phyloP scores from a whole-genome alignment of 2,329 filamentous ascomycete genomes.

The Aspergillus brunneoviolaceus region DNA sequence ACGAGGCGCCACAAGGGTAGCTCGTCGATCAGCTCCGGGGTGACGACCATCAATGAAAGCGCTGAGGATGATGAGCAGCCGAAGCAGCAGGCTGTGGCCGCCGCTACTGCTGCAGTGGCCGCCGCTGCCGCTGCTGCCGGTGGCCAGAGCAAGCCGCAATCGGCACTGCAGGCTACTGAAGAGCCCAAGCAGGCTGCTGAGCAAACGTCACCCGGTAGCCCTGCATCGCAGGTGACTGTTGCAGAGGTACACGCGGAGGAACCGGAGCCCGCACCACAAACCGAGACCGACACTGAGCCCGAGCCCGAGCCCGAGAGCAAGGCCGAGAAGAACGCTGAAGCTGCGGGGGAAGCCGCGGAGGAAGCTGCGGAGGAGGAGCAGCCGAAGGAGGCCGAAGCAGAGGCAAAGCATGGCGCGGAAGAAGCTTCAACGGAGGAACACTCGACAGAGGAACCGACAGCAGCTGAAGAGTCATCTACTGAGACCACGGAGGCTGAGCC shows the following conservation, averaged over 20 bases:
- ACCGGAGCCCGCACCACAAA: constrained; percentile 8
- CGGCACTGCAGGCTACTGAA: constrained; percentile 13
- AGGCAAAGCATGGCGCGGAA: constrained; percentile 8
- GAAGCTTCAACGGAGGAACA: constrained; percentile 1
- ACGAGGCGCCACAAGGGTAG: constrained; percentile 82
- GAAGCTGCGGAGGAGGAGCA: constrained; percentile 13
- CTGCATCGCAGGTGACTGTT: constrained; percentile 20
- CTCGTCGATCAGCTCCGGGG: constrained; percentile 73
- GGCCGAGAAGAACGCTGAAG: neutral
- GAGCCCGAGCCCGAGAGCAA: neutral
- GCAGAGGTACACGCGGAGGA: constrained; percentile 21
- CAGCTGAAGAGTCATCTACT: constrained; percentile 1
- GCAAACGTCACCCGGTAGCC: constrained; percentile 1
- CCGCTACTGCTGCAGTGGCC: constrained; percentile 7
- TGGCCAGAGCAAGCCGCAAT: constrained; percentile 12
- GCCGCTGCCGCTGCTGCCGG: neutral
- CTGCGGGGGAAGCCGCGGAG: neutral
- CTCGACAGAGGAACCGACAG: neutral
- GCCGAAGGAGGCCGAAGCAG: constrained; percentile 4
- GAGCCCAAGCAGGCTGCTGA: constrained; percentile 8
- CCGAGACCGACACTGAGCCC: neutral
- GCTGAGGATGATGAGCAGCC: constrained; percentile 66
- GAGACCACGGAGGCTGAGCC: constrained; percentile 6
- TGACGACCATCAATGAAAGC: constrained; percentile 79
- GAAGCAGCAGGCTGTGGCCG: constrained; percentile 18